Base-by-base conservation (phyloP, 257 asterid species). In the Solanum bukasovii region DNA sequence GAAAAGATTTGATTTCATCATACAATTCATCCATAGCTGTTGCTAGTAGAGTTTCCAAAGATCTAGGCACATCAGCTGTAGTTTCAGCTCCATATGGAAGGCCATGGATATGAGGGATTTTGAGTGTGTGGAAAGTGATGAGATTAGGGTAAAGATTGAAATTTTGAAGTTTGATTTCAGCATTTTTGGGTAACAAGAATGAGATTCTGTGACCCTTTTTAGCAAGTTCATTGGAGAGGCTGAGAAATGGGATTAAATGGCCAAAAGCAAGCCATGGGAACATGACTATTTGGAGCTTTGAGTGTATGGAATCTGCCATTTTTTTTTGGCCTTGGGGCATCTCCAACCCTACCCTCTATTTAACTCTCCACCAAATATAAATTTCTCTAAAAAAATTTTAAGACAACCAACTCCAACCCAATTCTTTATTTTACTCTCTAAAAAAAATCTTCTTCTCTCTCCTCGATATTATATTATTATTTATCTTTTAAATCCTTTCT, bases 181-280 rank as follows among this genome's bases (percentile, higher is more conserved):
- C 40, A 5, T 86, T 93, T 3, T 67, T 85, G 2, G 96, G 96
- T 67, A 92, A 33, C 16, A 93, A 71, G n/a, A 91, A 77, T 87
- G 89, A 84, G 77, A 93, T 86, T 81, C 9, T 86, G 82, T 93
- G 95, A 84, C 95, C 95, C 59, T 88, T 93, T 2, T 90, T 75
- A 9, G 94, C 95, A 4, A 94, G 86, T 71, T 92, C 90, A 89
- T 93, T 93, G 85, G 96, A 89, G 1, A 92, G 73, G 65, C 88
- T 90, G 23, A 92, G 91, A 87, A 82, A 93, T 1, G 95, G 87
- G 16, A 90, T 92, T 38, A 94, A 84, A 73, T 94, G 96, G 18
- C 98, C 96, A 83, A 90, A 88, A 4, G 93, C 98, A 78, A 93
- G 88, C 98, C 95, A 93, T 87, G 96, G 98, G 75, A 87, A 94